These are phyloP conservation scores for Alternaria tenuissima DNA, from an alignment of 2,329 filamentous ascomycete genomes.

Conservation along the genomic window DNA sequence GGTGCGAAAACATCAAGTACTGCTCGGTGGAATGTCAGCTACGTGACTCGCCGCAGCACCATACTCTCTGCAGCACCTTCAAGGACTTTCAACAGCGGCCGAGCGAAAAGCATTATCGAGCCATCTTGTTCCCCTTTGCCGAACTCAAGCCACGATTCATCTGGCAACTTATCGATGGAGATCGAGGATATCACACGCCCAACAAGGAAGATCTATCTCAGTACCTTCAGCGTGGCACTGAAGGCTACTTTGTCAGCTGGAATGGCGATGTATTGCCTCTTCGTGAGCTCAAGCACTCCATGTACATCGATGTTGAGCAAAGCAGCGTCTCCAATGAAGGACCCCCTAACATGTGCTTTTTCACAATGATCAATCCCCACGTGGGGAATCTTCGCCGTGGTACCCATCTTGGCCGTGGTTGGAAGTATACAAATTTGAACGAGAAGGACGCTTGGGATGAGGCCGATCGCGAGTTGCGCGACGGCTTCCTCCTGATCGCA, in stretches of 20 bases:
- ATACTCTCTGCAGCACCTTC: not conserved
- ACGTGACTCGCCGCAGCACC: not conserved
- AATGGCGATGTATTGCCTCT: not conserved
- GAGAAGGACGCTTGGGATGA: not conserved
- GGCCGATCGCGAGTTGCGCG: not conserved
- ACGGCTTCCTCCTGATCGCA: not conserved
- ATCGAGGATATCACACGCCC: not conserved
- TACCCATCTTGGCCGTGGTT: not conserved
- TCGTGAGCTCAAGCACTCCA: too few relatives aligned
- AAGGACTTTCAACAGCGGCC: not conserved
- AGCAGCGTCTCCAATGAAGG: too few relatives aligned
- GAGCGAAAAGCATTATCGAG: not conserved
- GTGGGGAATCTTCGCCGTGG: not conserved
- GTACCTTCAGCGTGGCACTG: not conserved
- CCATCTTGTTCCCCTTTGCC: not conserved
- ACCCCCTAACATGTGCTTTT: not conserved
- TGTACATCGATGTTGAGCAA: too few relatives aligned
- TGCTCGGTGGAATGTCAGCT: not conserved
- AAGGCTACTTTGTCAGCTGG: not conserved
- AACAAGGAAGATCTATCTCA: not conserved
- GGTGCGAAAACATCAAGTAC: constrained; percentile 3
- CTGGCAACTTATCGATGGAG: not conserved
- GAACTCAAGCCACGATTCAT: constrained; percentile 2
- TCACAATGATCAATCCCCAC: not conserved
- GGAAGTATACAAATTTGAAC: not conserved